A percentile compares a stretch with the other conserved stretches of the same genome.
Conservation (phyloP, 2,329 filamentous ascomycete species). For the Epichloe coenophiala region DNA sequence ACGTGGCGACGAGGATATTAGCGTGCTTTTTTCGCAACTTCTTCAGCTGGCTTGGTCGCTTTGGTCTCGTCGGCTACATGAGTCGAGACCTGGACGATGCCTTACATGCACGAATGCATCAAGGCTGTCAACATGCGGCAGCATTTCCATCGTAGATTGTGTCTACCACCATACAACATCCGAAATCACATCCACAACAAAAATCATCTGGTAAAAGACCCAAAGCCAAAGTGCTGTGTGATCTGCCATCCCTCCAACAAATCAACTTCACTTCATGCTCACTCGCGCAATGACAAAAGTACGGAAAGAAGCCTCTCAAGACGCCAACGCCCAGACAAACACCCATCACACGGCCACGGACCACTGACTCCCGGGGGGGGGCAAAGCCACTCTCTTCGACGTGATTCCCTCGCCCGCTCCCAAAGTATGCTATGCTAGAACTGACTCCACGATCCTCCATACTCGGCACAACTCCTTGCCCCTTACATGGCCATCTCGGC, state of each 20-base stretch:
- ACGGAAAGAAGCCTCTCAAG: conserved; percentile 7
- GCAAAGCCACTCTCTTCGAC: not conserved
- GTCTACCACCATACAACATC: not conserved
- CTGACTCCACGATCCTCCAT: not conserved
- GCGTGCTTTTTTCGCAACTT: not conserved
- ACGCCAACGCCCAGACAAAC: conserved; percentile 22
- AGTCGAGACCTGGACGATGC: too few relatives aligned
- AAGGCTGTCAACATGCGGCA: too few relatives aligned
- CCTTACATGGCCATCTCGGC: conserved; percentile 90
- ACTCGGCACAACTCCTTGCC: not conserved
- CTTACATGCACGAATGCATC: too few relatives aligned
- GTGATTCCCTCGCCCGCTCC: not conserved
- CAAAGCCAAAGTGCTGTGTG: not conserved
- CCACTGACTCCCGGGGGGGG: not conserved
- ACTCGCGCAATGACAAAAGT: not conserved
- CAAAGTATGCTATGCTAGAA: conserved; percentile 6
- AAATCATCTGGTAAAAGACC: not conserved
- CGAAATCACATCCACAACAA: not conserved
- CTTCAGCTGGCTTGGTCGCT: not conserved
- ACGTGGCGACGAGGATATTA: not conserved
- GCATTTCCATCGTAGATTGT: not conserved
- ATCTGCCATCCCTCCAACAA: not conserved
- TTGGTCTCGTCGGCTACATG: too few relatives aligned
- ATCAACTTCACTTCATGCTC: not conserved
- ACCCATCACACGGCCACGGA: conserved; percentile 11